Conservation (phyloP, 495 filamentous ascomycete genomes). For the Collariella sp. region DNA sequence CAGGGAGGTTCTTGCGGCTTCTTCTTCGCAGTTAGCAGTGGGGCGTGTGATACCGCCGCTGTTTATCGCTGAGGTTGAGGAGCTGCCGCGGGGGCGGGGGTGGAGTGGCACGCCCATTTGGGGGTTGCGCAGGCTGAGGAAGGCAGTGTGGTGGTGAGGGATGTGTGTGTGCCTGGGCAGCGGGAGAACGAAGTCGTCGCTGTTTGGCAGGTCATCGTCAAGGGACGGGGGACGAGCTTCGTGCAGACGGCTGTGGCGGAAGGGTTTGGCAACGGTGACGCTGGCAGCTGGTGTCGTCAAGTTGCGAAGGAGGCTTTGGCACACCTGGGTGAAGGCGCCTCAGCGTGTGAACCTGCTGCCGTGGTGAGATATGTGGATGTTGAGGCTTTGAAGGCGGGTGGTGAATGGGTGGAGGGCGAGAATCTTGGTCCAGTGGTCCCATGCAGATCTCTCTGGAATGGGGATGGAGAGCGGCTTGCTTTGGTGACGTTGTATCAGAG, state of each 20-base stretch:
- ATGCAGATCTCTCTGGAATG: slow-evolving; percentile 21
- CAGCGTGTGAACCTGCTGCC: background rate
- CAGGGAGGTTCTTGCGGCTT: background rate
- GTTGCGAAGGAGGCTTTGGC: background rate
- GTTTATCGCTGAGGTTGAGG: slow-evolving; percentile 54
- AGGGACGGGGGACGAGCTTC: background rate
- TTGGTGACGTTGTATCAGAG: slow-evolving; percentile 21
- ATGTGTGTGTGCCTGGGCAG: background rate
- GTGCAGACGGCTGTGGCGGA: slow-evolving; percentile 22
- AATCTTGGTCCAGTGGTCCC: slow-evolving; percentile 14
- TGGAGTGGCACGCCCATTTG: slow-evolving; percentile 30
- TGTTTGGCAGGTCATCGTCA: slow-evolving; percentile 12
- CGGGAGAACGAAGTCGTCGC: background rate
- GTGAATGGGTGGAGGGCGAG: background rate
- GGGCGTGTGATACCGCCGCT: slow-evolving; percentile 46
- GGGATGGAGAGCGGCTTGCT: slow-evolving; percentile 11
- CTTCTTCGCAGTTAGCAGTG: background rate
- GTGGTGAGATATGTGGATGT: slow-evolving; percentile 16
- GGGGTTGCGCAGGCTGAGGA: slow-evolving; percentile 15
- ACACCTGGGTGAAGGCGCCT: background rate
- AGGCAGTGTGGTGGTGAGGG: background rate
- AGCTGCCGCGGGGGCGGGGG: slow-evolving; percentile 23
- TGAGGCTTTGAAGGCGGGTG: background rate
- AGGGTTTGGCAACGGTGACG: background rate
- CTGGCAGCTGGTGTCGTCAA: background rate